phyloP scores from a whole-genome alignment of 805 yeast genomes.

The Ogataea ganodermae region DNA sequence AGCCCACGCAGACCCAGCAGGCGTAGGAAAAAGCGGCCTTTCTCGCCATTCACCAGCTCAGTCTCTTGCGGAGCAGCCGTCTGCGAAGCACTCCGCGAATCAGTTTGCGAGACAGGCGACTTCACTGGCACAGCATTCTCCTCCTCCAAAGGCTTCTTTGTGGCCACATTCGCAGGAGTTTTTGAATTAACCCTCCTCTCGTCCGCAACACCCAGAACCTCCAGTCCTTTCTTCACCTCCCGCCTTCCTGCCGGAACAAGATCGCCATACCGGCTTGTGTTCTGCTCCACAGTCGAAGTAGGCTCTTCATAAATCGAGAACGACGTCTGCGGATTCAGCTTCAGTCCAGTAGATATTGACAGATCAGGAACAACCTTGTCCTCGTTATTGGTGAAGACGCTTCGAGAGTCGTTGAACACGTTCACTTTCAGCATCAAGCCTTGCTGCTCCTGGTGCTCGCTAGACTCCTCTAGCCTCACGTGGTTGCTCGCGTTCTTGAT shows the following conservation, averaged over 20 bases:
- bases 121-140: not conserved
- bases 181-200: constrained; percentile 14
- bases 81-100: too few relatives aligned
- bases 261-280: constrained; percentile 20
- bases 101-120: too few relatives aligned
- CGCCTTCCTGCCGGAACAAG: constrained; percentile 22
- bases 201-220: constrained; percentile 1
- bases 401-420: constrained; percentile 15
- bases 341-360: constrained; percentile 29
- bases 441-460: constrained; percentile 25
- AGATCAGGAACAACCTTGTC: constrained; percentile 32
- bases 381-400: constrained; percentile 16
- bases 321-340: not conserved
- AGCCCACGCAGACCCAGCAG: constrained; percentile 49
- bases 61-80: constrained; percentile 1
- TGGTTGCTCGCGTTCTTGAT: constrained; percentile 30
- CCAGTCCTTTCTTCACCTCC: constrained; percentile 8
- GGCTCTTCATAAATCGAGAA: constrained; percentile 1
- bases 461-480: constrained; percentile 19
- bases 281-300: not conserved
- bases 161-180: not conserved
- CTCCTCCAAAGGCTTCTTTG: not conserved
- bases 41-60: constrained; percentile 32
- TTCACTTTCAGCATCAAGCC: constrained; percentile 25
- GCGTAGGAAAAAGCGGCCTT: constrained; percentile 56